Conservation (phyloP, 805 yeast species). For the Blastobotrys americana region DNA sequence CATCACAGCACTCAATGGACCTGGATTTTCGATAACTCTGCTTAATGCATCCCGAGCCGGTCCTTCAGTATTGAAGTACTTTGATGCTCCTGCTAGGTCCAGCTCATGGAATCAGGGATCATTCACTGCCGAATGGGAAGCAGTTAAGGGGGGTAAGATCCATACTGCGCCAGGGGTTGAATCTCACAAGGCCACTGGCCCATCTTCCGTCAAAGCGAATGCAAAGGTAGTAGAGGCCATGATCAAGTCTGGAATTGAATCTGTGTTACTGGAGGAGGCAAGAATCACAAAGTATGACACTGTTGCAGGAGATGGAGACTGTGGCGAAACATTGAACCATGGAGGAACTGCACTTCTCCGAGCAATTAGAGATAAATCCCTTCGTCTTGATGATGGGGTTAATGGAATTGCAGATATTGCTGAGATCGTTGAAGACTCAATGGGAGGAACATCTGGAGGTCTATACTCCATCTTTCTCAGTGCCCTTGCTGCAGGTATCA, state of each 20-base stretch:
- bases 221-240: constrained; percentile 29
- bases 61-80: constrained; percentile 40
- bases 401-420: constrained; percentile 64
- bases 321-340: constrained; percentile 82
- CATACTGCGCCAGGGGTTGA: constrained; percentile 21
- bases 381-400: constrained; percentile 33
- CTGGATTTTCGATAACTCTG: constrained; percentile 82
- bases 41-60: constrained; percentile 57
- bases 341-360: constrained; percentile 71
- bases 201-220: constrained; percentile 31
- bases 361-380: constrained; percentile 38
- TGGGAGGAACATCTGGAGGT: constrained; percentile 98
- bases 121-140: constrained; percentile 21
- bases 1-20: constrained; percentile 86
- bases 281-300: constrained; percentile 79
- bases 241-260: constrained; percentile 44
- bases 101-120: constrained; percentile 68
- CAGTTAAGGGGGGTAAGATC: constrained; percentile 15
- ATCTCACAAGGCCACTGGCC: constrained; percentile 16
- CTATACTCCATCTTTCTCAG: constrained; percentile 78
- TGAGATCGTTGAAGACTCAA: constrained; percentile 76
- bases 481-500: constrained; percentile 55
- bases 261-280: constrained; percentile 62
- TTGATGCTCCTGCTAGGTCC: constrained; percentile 70
- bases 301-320: constrained; percentile 93